A percentile compares a stretch with the other conserved stretches of the same genome.
Evolutionary conservation across 2,329 filamentous ascomycete genomes (phyloP).

Genomic region (Trichoderma pleuroti): DNA sequence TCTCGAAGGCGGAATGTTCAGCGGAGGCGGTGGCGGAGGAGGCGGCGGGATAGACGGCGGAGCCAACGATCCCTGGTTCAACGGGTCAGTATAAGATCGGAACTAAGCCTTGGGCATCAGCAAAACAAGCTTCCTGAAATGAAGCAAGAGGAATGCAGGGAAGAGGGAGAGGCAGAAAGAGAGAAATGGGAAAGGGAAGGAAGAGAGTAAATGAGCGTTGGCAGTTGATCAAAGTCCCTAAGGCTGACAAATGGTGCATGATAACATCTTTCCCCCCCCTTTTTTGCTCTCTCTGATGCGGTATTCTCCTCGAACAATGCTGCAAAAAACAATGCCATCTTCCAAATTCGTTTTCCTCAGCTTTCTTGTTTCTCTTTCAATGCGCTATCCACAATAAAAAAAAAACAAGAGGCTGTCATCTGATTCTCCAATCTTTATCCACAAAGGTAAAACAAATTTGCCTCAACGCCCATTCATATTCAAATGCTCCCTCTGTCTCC

Average conservation of each 20-base stretch:
- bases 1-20: slow-evolving; percentile 82
- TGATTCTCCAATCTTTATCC: slow-evolving; percentile 11
- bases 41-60: slow-evolving; percentile 58
- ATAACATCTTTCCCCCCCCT: slow-evolving; percentile 1
- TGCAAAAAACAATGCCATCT: slow-evolving; percentile 10
- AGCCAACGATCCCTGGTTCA: slow-evolving; percentile 49
- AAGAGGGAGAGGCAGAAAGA: background rate
- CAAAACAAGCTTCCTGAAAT: slow-evolving; percentile 12
- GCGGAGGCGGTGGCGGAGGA: slow-evolving; percentile 67
- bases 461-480: slow-evolving; percentile 7
- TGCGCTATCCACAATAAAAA: slow-evolving; percentile 15
- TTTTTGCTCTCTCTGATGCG: slow-evolving; percentile 20
- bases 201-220: slow-evolving; percentile 16
- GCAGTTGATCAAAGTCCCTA: slow-evolving; percentile 10
- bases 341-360: slow-evolving; percentile 8
- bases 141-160: slow-evolving; percentile 1
- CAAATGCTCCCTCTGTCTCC: background rate
- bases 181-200: background rate
- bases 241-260: slow-evolving; percentile 24
- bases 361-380: slow-evolving; percentile 12
- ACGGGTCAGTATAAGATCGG: slow-evolving; percentile 55
- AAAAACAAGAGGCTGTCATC: background rate
- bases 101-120: slow-evolving; percentile 41
- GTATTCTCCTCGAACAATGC: slow-evolving; percentile 4
- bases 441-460: slow-evolving; percentile 1